Conservation (phyloP, 2,329 filamentous ascomycete genomes). For the Colletotrichum phormii region DNA sequence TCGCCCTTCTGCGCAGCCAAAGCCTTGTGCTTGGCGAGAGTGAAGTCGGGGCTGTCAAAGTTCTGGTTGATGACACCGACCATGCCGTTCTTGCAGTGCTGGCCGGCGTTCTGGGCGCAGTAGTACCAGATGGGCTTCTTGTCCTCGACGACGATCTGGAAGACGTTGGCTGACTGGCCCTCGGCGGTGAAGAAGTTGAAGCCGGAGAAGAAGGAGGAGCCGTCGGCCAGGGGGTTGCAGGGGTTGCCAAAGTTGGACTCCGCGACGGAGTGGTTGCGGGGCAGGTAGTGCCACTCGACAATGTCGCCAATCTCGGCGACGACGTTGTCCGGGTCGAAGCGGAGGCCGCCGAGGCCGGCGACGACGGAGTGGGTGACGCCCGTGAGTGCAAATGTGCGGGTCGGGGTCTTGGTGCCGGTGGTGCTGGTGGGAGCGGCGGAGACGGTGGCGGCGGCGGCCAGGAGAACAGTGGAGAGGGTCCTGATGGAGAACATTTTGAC, state of each 20-base stretch:
- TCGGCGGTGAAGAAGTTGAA: conserved; percentile 54
- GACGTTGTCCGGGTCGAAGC: conserved; percentile 63
- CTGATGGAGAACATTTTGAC: conserved; percentile 48
- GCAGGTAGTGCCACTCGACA: conserved; percentile 67
- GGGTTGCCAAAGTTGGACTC: conserved; percentile 56
- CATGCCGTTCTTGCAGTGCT: conserved; percentile 63
- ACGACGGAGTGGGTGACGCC: conserved; percentile 58
- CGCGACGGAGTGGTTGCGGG: conserved; percentile 61
- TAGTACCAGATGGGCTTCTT: conserved; percentile 54
- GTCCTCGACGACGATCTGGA: conserved; percentile 57
- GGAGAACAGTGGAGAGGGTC: conserved; percentile 43
- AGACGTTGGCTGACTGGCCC: conserved; percentile 54
- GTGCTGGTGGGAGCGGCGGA: conserved; percentile 48
- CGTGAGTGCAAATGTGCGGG: conserved; percentile 49
- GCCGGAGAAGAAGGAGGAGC: conserved; percentile 57
- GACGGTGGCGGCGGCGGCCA: conserved; percentile 42
- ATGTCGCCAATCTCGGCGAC: conserved; percentile 61
- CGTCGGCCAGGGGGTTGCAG: conserved; percentile 53
- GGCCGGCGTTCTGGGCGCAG: conserved; percentile 50
- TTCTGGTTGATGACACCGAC: conserved; percentile 62
- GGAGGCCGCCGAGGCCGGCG: conserved; percentile 58
- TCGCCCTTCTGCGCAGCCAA: conserved; percentile 47
- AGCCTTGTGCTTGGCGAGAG: conserved; percentile 50
- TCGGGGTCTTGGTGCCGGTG: conserved; percentile 41
- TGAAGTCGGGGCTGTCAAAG: conserved; percentile 51